Evolutionary conservation across 2,329 filamentous ascomycete genomes (phyloP).

Genomic region (Alternaria novae-zelandiae): DNA sequence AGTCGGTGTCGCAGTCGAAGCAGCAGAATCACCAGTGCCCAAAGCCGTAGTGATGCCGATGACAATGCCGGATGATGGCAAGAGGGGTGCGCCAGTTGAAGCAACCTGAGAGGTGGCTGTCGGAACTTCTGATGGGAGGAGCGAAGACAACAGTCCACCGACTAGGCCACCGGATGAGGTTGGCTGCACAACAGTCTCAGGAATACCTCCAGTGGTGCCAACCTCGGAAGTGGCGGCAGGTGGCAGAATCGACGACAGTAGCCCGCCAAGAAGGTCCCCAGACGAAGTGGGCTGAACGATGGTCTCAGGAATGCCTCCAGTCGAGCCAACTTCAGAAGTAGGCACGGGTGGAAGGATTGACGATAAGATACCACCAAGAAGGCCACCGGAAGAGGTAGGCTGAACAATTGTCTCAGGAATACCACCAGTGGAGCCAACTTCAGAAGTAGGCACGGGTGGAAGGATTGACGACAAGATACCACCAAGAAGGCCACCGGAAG

Average conservation of each 20-base stretch:
- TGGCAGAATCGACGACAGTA: slow-evolving; percentile 19
- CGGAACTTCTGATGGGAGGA: slow-evolving; percentile 14
- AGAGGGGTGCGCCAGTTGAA: slow-evolving; percentile 25
- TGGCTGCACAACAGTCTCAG: slow-evolving; percentile 16
- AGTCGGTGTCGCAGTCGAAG: slow-evolving; percentile 19
- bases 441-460: slow-evolving; percentile 19
- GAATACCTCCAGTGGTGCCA: slow-evolving; percentile 20
- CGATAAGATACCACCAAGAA: slow-evolving; percentile 1
- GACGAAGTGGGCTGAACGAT: slow-evolving; percentile 12
- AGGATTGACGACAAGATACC: slow-evolving; percentile 13
- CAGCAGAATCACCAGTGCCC: slow-evolving; percentile 26
- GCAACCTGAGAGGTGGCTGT: slow-evolving; percentile 22
- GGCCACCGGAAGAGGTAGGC: slow-evolving; percentile 9
- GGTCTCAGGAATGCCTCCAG: slow-evolving; percentile 22
- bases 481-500: slow-evolving; percentile 7
- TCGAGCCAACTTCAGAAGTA: slow-evolving; percentile 19
- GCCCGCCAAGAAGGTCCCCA: slow-evolving; percentile 10
- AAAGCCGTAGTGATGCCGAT: slow-evolving; percentile 47
- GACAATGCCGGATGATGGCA: slow-evolving; percentile 34
- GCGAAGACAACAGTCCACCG: slow-evolving; percentile 17
- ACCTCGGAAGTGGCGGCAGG: slow-evolving; percentile 19
- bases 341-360: slow-evolving; percentile 19
- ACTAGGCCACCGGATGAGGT: slow-evolving; percentile 11
- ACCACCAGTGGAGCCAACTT: slow-evolving; percentile 19
- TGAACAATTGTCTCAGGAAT: slow-evolving; percentile 18